Evolutionary conservation across 2,329 filamentous ascomycete genomes (phyloP), one percentile per base, ranked within the genome.

Genomic region (Colletotrichum noveboracense): DNA sequence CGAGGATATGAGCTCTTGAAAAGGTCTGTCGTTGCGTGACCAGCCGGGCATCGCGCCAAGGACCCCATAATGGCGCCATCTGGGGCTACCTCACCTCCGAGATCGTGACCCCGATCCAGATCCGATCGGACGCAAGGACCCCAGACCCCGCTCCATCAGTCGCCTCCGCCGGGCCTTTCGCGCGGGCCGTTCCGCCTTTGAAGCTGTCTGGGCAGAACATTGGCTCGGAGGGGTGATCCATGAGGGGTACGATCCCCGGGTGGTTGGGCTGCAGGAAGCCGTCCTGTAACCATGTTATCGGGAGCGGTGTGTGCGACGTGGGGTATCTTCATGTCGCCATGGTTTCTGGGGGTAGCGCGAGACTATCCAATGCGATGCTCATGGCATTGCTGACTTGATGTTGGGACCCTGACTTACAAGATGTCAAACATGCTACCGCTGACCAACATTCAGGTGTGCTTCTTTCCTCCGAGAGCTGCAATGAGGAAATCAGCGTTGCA

Each of bases 31-130:
- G 7, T 60, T 26, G 55, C 52, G 28, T 14, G 24, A 34, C 16
- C 21, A 1, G 13, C 14, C n/a, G 56, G n/a, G 2, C 48, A 73
- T 73, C 56, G 43, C 56, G 70, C 64, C 64, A 68, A 68, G 64
- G 28, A 32, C 43, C 70, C 70, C 73, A 58, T 75, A 65, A 73
- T 73, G 61, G 73, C 73, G 64, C 70, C 56, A 73, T 73, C 73
- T 73, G 64, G 70, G 64, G 56, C 43, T 64, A 58, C 56, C 56
- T 56, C 55, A 9, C 38, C 48, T 18, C 26, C 70, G 56, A 73
- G 56, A 75, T 68, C 64, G 64, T 64, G 64, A 64, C 38, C n/a
- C 21, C 60, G 67, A 34, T 71, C 61, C 21, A 66, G 67, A 34
- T 66, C 67, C 72, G 68, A 75, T 71, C 64, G 55, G 56, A 68